Evolutionary conservation across 2,329 filamentous ascomycete genomes (phyloP).

Genomic region (Claviceps sp.): DNA sequence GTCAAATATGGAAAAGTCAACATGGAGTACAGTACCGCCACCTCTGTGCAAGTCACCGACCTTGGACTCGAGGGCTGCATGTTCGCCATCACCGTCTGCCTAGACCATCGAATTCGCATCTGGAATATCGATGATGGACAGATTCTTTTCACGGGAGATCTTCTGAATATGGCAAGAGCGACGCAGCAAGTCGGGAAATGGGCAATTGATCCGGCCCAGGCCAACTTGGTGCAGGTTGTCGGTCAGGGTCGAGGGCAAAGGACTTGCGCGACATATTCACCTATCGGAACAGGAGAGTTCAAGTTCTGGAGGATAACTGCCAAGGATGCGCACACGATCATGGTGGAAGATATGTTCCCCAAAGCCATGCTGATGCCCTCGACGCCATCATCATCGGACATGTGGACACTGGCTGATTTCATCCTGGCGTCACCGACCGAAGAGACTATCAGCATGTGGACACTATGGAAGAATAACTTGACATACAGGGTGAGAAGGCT

Average conservation of each 20-base stretch:
- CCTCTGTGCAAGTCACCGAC: constrained; percentile 43
- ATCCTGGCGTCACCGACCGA: constrained; percentile 42
- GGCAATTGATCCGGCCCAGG: constrained; percentile 65
- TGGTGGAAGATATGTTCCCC: constrained; percentile 60
- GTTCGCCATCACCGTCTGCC: constrained; percentile 64
- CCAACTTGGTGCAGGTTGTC: constrained; percentile 62
- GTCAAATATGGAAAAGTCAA: constrained; percentile 50
- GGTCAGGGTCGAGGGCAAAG: constrained; percentile 39
- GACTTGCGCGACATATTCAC: constrained; percentile 70
- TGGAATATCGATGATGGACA: constrained; percentile 82
- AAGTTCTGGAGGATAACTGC: constrained; percentile 78
- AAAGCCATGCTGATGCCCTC: constrained; percentile 47
- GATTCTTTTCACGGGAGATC: constrained; percentile 62
- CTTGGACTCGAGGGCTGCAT: constrained; percentile 35
- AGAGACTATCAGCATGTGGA: constrained; percentile 53
- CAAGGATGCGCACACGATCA: constrained; percentile 47
- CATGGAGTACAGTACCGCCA: constrained; percentile 55
- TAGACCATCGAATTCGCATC: constrained; percentile 79
- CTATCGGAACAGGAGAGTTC: constrained; percentile 77
- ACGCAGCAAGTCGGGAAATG: constrained; percentile 60
- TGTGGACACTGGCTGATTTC: constrained; percentile 74
- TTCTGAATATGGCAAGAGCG: constrained; percentile 54
- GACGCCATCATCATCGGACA: constrained; percentile 55
- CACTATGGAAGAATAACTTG: constrained; percentile 75
- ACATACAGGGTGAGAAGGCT: constrained; percentile 63